A percentile compares a stretch with the other conserved stretches of the same genome.
Conservation (phyloP, 2,329 filamentous ascomycete genomes). For the Metarhizium humberi region DNA sequence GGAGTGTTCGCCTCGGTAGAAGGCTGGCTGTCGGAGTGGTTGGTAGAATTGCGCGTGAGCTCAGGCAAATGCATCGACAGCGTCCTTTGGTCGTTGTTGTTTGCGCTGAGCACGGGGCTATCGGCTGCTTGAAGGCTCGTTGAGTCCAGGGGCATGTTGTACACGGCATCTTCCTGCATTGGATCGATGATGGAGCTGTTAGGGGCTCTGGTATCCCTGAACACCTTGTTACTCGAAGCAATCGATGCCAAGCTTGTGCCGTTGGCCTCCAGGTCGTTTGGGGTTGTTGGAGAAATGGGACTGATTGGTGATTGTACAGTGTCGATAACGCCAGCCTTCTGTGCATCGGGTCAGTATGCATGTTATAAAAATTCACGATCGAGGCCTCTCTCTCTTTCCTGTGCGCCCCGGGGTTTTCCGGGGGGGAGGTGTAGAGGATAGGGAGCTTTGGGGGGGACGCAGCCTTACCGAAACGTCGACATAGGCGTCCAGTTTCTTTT, state of each 20-base stretch:
- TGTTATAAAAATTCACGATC: too few relatives aligned
- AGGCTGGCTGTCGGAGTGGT: conserved; percentile 15
- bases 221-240: conserved; percentile 3
- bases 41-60: conserved; percentile 4
- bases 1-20: conserved; percentile 24
- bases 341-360: neutral
- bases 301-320: conserved; percentile 1
- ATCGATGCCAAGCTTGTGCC: conserved; percentile 2
- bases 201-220: neutral
- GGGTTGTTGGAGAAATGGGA: conserved; percentile 12
- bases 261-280: conserved; percentile 1
- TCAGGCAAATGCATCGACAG: neutral
- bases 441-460: neutral
- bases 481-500: conserved; percentile 64
- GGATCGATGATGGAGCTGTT: conserved; percentile 14
- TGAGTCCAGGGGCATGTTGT: conserved; percentile 21
- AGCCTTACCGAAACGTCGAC: conserved; percentile 27
- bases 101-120: conserved; percentile 14
- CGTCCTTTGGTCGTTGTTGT: conserved; percentile 2
- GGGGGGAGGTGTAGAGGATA: neutral
- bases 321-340: neutral
- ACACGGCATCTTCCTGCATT: conserved; percentile 22
- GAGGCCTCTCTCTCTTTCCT: neutral
- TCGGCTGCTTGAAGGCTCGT: conserved; percentile 15
- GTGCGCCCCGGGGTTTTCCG: neutral